Evolutionary conservation across 176 grass and related monocot genomes (phyloP).

Genomic region (Coix lacrymajobi): DNA sequence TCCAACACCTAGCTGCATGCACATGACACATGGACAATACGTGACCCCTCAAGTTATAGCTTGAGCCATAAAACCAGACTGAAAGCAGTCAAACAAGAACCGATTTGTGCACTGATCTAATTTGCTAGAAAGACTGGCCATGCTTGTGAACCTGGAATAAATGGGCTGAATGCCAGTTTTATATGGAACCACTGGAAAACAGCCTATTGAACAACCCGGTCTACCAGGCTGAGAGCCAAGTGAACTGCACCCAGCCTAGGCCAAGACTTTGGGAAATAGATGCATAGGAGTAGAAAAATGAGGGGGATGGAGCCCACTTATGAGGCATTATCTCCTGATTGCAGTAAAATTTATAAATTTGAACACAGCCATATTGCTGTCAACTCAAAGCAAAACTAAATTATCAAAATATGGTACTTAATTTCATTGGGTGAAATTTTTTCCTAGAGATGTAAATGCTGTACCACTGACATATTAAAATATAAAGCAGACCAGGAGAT

Average conservation of each 20-base stretch:
- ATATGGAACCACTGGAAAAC: background rate
- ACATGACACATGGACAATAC: background rate
- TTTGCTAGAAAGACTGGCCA: background rate
- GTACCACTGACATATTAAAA: background rate
- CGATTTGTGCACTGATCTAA: background rate
- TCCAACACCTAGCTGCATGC: too few species aligned
- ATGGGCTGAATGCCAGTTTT: background rate
- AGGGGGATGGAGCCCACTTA: background rate
- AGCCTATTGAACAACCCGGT: background rate
- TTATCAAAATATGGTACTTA: background rate
- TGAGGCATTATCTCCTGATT: background rate
- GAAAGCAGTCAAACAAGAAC: background rate
- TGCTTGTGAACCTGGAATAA: background rate
- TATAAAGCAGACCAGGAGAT: background rate
- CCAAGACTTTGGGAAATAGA: background rate
- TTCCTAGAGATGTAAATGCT: background rate
- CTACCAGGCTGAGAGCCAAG: background rate
- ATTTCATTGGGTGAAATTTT: background rate
- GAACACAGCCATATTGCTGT: background rate
- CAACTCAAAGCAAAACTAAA: slow-evolving; percentile 13
- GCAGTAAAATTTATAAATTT: background rate
- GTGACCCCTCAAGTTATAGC: background rate
- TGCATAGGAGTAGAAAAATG: background rate
- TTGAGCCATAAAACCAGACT: background rate
- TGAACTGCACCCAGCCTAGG: background rate